phyloP scores from a whole-genome alignment of 257 asterid species.

The Ophiorrhiza pumila region DNA sequence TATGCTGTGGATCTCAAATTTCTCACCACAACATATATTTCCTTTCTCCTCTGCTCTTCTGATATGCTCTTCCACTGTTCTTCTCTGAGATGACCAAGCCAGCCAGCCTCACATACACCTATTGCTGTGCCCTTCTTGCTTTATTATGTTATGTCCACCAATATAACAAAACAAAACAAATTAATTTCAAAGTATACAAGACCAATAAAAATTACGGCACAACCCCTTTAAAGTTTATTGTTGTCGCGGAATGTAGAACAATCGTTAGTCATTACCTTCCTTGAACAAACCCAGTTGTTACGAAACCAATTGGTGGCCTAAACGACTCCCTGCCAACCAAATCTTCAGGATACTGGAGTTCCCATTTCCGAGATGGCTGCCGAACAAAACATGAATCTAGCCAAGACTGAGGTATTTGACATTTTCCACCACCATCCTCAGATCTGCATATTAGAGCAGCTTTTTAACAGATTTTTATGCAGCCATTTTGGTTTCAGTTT shows the following conservation, averaged over 20 bases:
- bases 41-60: slow-evolving; percentile 54
- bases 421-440: slow-evolving; percentile 32
- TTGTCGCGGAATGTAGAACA: neutral
- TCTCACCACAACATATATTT: slow-evolving; percentile 81
- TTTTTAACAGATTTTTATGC: neutral
- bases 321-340: slow-evolving; percentile 29
- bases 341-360: slow-evolving; percentile 53
- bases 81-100: slow-evolving; percentile 59
- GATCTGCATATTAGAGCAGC: slow-evolving; percentile 43
- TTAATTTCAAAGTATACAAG: neutral
- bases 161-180: neutral
- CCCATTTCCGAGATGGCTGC: slow-evolving; percentile 63
- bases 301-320: slow-evolving; percentile 78
- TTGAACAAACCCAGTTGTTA: slow-evolving; percentile 76
- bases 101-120: slow-evolving; percentile 66
- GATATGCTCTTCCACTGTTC: slow-evolving; percentile 66
- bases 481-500: neutral
- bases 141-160: slow-evolving; percentile 32
- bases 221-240: neutral
- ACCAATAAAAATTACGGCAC: neutral
- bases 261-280: slow-evolving; percentile 60
- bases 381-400: slow-evolving; percentile 45
- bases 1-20: slow-evolving; percentile 85
- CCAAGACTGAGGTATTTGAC: slow-evolving; percentile 58
- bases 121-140: slow-evolving; percentile 73